phyloP scores from a whole-genome alignment of 78 protist species.

The Acrasis kona region DNA sequence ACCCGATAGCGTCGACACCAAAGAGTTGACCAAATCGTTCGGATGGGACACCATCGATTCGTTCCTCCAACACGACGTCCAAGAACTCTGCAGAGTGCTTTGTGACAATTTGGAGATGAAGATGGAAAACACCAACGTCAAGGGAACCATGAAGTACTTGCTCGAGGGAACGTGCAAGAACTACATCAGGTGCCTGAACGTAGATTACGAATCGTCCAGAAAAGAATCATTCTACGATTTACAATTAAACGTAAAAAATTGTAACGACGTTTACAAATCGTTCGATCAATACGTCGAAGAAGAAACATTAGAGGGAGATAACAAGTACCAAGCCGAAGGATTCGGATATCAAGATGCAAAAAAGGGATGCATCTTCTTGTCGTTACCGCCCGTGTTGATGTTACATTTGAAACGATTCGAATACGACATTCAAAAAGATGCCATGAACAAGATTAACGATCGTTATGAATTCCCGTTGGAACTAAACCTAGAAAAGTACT shows the following conservation, averaged over 20 bases:
- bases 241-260: conserved; percentile 73
- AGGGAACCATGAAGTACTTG: conserved; percentile 70
- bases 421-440: conserved; percentile 68
- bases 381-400: conserved; percentile 88
- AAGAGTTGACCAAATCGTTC: conserved; percentile 27
- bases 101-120: not conserved
- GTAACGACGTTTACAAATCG: conserved; percentile 46
- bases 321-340: conserved; percentile 67
- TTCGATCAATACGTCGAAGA: conserved; percentile 66
- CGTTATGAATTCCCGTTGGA: conserved; percentile 16
- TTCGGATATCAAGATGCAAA: conserved; percentile 24
- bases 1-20: conserved; percentile 50
- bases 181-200: conserved; percentile 77
- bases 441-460: conserved; percentile 79
- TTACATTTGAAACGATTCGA: conserved; percentile 94
- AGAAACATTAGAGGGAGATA: conserved; percentile 85
- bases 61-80: conserved; percentile 20
- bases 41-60: conserved; percentile 24
- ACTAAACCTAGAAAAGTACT: conserved; percentile 36
- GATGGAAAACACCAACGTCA: conserved; percentile 70
- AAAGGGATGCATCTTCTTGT: conserved; percentile 27
- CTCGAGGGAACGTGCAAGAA: conserved; percentile 71
- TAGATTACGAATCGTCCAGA: conserved; percentile 58
- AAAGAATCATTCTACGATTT: conserved; percentile 79
- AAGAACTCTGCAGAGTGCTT: conserved; percentile 2